A percentile compares a stretch with the other conserved stretches of the same genome.
phyloP scores from a whole-genome alignment of 805 yeast genomes.

The Saturnispora saitoi region DNA sequence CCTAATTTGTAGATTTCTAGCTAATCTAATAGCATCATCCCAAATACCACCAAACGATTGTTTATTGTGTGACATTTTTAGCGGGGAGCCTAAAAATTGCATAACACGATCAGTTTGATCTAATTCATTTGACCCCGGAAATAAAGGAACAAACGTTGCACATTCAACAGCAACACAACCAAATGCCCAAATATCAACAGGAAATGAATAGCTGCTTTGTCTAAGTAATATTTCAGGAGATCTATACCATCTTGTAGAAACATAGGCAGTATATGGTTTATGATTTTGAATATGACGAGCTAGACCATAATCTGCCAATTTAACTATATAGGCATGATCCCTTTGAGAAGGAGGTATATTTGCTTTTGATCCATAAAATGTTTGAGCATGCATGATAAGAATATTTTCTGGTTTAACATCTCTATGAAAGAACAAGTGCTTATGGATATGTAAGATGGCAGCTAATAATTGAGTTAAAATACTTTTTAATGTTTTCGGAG shows the following conservation, averaged over 20 bases:
- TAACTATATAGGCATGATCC: conserved; percentile 47
- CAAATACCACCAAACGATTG: conserved; percentile 62
- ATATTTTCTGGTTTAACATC: conserved; percentile 94
- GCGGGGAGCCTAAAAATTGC: conserved; percentile 68
- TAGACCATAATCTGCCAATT: conserved; percentile 74
- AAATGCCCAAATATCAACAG: conserved; percentile 82
- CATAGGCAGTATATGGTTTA: conserved; percentile 62
- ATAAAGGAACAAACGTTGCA: conserved; percentile 65
- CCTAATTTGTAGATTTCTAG: conserved; percentile 31
- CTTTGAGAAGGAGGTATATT: conserved; percentile 33
- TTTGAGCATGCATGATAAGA: conserved; percentile 50
- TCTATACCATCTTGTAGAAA: conserved; percentile 81
- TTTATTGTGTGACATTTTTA: conserved; percentile 12
- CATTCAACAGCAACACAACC: conserved; percentile 71
- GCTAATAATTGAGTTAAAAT: conserved; percentile 62
- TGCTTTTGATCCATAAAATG: conserved; percentile 39
- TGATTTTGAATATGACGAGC: conserved; percentile 51
- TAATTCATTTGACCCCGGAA: conserved; percentile 73
- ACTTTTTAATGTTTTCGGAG: conserved; percentile 52
- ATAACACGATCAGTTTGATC: conserved; percentile 72
- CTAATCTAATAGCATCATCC: conserved; percentile 51
- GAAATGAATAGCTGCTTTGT: conserved; percentile 51
- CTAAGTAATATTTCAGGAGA: conserved; percentile 73
- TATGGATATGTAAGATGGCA: conserved; percentile 79
- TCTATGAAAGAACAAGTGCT: conserved; percentile 63